A percentile compares a stretch with the other conserved stretches of the same genome.
Conservation (phyloP, 176 grass and related monocot species). For the Eragrostis nindensis region DNA sequence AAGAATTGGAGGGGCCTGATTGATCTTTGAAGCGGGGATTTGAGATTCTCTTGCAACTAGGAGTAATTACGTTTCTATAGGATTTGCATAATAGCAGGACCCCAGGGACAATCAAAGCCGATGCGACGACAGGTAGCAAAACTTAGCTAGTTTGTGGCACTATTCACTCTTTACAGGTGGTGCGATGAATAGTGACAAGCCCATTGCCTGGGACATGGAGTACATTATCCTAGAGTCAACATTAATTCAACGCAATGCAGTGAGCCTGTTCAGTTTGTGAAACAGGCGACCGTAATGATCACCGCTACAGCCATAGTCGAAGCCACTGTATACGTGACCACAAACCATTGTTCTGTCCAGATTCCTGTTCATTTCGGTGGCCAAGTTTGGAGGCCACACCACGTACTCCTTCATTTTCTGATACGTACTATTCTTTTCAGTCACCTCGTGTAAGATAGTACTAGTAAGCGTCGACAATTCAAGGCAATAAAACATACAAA, state of each 20-base stretch:
- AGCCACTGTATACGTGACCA: background rate
- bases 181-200: background rate
- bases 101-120: no score
- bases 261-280: background rate
- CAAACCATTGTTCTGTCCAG: background rate
- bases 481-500: background rate
- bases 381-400: background rate
- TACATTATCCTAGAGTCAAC: background rate
- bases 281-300: background rate
- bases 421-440: no score
- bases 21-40: no score
- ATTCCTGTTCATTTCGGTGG: background rate
- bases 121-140: no score
- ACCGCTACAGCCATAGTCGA: background rate
- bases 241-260: background rate
- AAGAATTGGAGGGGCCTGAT: no score
- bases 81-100: no score
- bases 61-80: no score
- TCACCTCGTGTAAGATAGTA: background rate
- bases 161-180: no score
- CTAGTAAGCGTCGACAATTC: no score
- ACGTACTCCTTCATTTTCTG: no score
- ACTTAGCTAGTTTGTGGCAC: no score
- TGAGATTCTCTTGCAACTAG: no score
- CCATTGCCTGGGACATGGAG: background rate